Conservation (phyloP, 805 yeast species). For the Candida bentonensis region DNA sequence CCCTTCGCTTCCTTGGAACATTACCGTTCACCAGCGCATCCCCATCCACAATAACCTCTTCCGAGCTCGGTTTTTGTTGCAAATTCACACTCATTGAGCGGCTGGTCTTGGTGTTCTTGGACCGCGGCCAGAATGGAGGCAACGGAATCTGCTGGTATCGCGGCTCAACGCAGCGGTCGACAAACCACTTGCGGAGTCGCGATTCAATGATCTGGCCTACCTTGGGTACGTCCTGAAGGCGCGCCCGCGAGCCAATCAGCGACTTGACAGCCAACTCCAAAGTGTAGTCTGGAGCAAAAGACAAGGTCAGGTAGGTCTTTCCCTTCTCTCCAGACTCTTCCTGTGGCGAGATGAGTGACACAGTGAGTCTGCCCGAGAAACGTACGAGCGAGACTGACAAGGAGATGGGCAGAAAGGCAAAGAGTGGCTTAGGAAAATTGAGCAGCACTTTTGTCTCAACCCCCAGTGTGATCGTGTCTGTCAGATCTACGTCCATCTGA, state of each 20-base stretch:
- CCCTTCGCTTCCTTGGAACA: background rate
- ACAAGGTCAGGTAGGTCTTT: constrained; percentile 63
- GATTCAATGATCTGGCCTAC: constrained; percentile 73
- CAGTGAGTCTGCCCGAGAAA: constrained; percentile 79
- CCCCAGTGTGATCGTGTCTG: constrained; percentile 71
- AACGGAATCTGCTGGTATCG: constrained; percentile 71
- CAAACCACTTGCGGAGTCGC: constrained; percentile 75
- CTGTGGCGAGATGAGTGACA: constrained; percentile 30
- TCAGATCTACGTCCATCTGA: constrained; percentile 73
- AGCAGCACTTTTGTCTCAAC: constrained; percentile 61
- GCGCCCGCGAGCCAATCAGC: constrained; percentile 82
- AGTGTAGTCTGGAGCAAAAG: constrained; percentile 83
- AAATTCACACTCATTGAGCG: background rate
- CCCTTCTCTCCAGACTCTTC: constrained; percentile 8
- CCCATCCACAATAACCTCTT: background rate
- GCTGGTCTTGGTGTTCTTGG: constrained; percentile 11
- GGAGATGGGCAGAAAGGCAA: constrained; percentile 79
- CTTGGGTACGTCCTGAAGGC: constrained; percentile 86
- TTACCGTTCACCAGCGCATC: background rate
- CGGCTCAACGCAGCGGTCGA: constrained; percentile 88
- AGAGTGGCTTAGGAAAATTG: constrained; percentile 66
- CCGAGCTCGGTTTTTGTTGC: background rate
- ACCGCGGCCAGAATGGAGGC: constrained; percentile 75
- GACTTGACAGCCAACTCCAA: constrained; percentile 82
- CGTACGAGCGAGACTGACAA: constrained; percentile 78